Conservation (phyloP, 2,329 filamentous ascomycete genomes). For the Colletotrichum sp. region DNA sequence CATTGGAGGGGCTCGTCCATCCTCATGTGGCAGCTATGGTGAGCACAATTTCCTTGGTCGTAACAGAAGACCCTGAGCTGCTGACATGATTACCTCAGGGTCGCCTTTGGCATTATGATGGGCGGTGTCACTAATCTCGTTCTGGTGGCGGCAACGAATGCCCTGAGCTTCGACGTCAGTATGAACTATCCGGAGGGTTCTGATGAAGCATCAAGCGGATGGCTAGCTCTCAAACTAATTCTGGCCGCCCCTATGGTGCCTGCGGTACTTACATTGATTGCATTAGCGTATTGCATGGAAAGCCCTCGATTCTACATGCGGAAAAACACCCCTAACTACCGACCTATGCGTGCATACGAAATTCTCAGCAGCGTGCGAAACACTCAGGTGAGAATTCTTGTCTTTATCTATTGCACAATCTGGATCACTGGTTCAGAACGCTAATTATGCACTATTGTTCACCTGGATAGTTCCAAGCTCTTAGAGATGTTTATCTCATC, state of each 20-base stretch:
- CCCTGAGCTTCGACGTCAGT: not conserved
- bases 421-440: too few species aligned
- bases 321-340: not conserved
- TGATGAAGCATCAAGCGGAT: not conserved
- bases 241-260: not conserved
- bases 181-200: not conserved
- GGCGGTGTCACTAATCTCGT: not conserved
- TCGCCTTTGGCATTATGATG: not conserved
- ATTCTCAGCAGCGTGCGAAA: not conserved
- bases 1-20: not conserved
- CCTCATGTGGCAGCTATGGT: not conserved
- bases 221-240: not conserved
- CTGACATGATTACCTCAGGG: not conserved
- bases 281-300: not conserved
- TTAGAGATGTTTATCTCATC: not conserved
- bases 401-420: too few species aligned
- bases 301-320: not conserved
- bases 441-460: too few species aligned
- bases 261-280: not conserved
- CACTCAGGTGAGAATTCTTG: not conserved
- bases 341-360: not conserved
- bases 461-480: not conserved
- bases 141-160: not conserved
- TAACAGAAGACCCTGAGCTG: not conserved
- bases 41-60: not conserved